Base-by-base conservation (phyloP, 768 basidiomycete species). In the Jaapia argillacea region DNA sequence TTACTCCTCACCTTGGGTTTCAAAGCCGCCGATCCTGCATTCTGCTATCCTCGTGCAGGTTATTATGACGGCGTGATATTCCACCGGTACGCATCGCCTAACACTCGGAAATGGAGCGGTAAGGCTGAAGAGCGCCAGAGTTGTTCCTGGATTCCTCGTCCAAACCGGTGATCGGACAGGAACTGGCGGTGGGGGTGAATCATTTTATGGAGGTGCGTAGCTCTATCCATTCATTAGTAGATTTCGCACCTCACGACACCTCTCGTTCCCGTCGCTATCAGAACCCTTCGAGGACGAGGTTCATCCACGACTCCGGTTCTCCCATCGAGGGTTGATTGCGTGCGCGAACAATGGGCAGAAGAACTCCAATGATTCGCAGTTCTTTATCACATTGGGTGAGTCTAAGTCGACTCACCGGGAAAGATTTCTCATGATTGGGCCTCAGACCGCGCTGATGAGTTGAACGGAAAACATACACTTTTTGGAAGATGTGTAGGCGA, bases 41-140 rank as follows among this genome's bases (percentile, higher is more conserved):
- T 33, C 28, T 33, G 10, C 16, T 33, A 33, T 16, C 28, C 24
- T 16, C 24, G 1, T 43, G 7, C 54, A 93, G 92, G 94, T 5
- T 97, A 96, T 61, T 98, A 97, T 63, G 94, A 98, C 47, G 86
- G 87, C 25, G 84, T 91, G 43, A 86, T 94, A 38, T 97, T 97
- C 52, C 92, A 96, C 63, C 77, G 93, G 85, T 86, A 54, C 20
- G 24, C 37, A 38, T 21, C 16, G 21, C n/a, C n/a, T n/a, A n/a
- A n/a, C n/a, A n/a, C n/a, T n/a, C n/a, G n/a, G n/a, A n/a, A n/a
- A n/a, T n/a, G n/a, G n/a, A n/a, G n/a, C n/a, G n/a, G n/a, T n/a
- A n/a, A n/a, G n/a, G n/a, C n/a, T n/a, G n/a, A n/a, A n/a, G n/a
- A n/a, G n/a, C n/a, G 28, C 41, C 46, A 84, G 85, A n/a, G 70